Percentiles rank a stretch among this genome's conserved stretches.
Conservation (phyloP, 2,329 filamentous ascomycete genomes). For the Cadophora sp. region DNA sequence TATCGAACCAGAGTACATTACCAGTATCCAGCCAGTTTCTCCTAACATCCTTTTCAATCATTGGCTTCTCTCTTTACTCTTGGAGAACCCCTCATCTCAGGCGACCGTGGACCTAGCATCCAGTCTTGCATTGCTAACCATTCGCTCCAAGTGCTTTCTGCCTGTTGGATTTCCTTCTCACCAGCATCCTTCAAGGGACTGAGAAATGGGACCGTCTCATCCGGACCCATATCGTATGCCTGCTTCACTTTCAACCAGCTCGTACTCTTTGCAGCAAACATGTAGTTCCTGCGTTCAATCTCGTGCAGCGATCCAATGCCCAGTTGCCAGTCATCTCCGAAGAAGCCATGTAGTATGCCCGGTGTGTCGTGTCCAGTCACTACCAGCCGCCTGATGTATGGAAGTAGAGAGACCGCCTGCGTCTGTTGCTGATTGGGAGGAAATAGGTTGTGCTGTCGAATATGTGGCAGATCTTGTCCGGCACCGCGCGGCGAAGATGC, state of each 20-base stretch:
- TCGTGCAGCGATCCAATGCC: slow-evolving; percentile 87
- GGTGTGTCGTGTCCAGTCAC: slow-evolving; percentile 90
- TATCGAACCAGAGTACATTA: not conserved
- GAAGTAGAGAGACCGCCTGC: slow-evolving; percentile 71
- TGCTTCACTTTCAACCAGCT: slow-evolving; percentile 89
- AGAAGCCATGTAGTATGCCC: slow-evolving; percentile 90
- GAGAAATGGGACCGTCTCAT: slow-evolving; percentile 87
- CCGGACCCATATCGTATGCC: slow-evolving; percentile 84
- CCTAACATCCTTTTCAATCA: slow-evolving; percentile 16
- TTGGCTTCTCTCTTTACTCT: slow-evolving; percentile 34
- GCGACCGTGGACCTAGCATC: slow-evolving; percentile 79
- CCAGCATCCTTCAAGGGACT: slow-evolving; percentile 79
- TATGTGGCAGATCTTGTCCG: slow-evolving; percentile 39
- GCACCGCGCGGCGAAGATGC: slow-evolving; percentile 45
- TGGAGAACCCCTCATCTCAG: slow-evolving; percentile 22
- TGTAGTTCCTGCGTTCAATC: slow-evolving; percentile 88
- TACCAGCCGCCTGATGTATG: slow-evolving; percentile 88
- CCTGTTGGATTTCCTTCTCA: slow-evolving; percentile 80
- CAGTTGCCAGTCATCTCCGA: slow-evolving; percentile 87
- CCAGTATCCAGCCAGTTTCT: not conserved
- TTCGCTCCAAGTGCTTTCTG: slow-evolving; percentile 88
- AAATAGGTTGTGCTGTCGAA: slow-evolving; percentile 33
- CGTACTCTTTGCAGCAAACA: slow-evolving; percentile 93
- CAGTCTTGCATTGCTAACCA: slow-evolving; percentile 98
- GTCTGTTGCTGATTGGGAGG: slow-evolving; percentile 25